phyloP scores from a whole-genome alignment of 2,329 filamentous ascomycete genomes.

The Pseudogymnoascus sp. region DNA sequence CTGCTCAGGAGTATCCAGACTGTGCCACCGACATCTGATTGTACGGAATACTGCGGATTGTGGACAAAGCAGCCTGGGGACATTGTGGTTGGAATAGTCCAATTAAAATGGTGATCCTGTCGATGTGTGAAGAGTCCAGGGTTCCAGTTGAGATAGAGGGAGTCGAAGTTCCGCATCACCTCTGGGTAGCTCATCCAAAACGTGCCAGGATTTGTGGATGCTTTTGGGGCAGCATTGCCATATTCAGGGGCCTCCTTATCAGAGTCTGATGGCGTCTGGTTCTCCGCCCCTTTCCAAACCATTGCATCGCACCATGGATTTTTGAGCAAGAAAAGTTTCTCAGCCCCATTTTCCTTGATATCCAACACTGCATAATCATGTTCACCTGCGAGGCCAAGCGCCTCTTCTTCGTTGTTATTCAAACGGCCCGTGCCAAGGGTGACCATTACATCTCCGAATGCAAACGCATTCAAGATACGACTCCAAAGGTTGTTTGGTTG shows the following conservation, averaged over 20 bases:
- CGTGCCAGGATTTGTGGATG: slow-evolving; percentile 53
- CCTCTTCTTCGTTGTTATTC: slow-evolving; percentile 66
- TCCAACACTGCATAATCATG: slow-evolving; percentile 93
- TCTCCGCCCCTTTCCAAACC: slow-evolving; percentile 53
- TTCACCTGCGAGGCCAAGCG: slow-evolving; percentile 75
- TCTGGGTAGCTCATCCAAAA: slow-evolving; percentile 92
- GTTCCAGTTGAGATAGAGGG: slow-evolving; percentile 97
- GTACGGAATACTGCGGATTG: slow-evolving; percentile 67
- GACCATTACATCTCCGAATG: slow-evolving; percentile 72
- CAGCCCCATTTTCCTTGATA: slow-evolving; percentile 57
- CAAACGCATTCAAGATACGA: slow-evolving; percentile 66
- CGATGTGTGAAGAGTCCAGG: slow-evolving; percentile 72
- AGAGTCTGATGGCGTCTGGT: slow-evolving; percentile 17
- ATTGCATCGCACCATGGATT: slow-evolving; percentile 91
- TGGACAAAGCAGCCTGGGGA: slow-evolving; percentile 51
- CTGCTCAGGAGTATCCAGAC: slow-evolving; percentile 83
- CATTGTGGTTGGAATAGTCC: slow-evolving; percentile 52
- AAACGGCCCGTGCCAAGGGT: slow-evolving; percentile 87
- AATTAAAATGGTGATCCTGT: slow-evolving; percentile 85
- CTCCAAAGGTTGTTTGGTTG: slow-evolving; percentile 71
- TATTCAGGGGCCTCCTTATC: slow-evolving; percentile 19
- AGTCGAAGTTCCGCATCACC: slow-evolving; percentile 86
- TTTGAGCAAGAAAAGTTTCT: slow-evolving; percentile 73
- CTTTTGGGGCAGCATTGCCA: slow-evolving; percentile 8
- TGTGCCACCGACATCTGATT: slow-evolving; percentile 48